Conservation (phyloP, 73 alveolate species). For the Uronychia setigera region DNA sequence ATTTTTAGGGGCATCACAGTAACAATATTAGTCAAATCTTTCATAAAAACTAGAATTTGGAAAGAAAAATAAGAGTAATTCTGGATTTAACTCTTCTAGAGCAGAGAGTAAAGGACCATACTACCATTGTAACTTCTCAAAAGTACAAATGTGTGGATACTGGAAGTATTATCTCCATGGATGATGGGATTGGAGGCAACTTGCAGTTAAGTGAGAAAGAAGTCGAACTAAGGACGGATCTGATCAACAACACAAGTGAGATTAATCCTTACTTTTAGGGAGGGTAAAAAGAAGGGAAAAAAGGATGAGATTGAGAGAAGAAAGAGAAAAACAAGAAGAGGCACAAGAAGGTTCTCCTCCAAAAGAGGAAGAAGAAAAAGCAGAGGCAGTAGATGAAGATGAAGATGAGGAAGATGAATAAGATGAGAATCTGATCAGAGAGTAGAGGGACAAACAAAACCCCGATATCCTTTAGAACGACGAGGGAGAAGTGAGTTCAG, state of each 20-base stretch:
- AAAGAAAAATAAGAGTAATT: background rate
- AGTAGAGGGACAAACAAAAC: constrained; percentile 5
- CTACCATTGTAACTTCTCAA: constrained; percentile 32
- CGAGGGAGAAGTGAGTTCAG: constrained; percentile 52
- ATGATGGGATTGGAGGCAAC: background rate
- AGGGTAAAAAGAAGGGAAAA: constrained; percentile 32
- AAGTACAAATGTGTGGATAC: constrained; percentile 3
- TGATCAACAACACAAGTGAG: background rate
- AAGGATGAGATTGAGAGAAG: constrained; percentile 18
- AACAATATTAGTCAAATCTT: too few species aligned
- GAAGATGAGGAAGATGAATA: constrained; percentile 21
- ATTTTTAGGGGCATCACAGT: too few species aligned
- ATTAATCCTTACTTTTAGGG: background rate
- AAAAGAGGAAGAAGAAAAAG: background rate
- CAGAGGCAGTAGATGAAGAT: background rate
- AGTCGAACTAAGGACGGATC: background rate
- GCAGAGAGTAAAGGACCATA: background rate
- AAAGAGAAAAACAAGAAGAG: background rate
- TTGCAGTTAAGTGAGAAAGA: background rate
- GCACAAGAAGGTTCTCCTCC: background rate
- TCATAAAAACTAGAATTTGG: background rate
- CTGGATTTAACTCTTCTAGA: background rate
- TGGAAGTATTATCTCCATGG: background rate
- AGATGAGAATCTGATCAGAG: too few species aligned
- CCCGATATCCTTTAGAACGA: constrained; percentile 5